Percentiles rank a stretch among this genome's conserved stretches.
phyloP scores from a whole-genome alignment of 176 grass and related monocot genomes.

The Microstegium vimineum region DNA sequence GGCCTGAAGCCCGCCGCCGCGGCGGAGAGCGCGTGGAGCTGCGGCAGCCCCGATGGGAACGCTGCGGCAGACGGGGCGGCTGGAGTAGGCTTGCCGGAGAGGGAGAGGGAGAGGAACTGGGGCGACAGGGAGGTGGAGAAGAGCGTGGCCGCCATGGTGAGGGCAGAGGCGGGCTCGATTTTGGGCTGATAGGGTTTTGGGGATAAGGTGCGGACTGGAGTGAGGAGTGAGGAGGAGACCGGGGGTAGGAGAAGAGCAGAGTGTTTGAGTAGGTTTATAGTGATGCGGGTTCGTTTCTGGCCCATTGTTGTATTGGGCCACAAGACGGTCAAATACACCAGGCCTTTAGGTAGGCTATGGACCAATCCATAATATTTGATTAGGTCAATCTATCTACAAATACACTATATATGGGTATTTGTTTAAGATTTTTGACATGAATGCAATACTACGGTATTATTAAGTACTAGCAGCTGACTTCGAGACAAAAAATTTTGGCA shows the following conservation, averaged over 20 bases:
- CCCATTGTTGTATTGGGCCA: background rate
- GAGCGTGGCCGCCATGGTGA: slow-evolving; percentile 31
- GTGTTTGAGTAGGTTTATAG: background rate
- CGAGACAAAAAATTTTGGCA: too few species aligned
- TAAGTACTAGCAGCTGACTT: too few species aligned
- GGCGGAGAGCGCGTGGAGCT: slow-evolving; percentile 9
- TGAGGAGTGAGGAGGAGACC: background rate
- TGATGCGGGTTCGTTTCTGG: background rate
- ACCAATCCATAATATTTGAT: too few species aligned
- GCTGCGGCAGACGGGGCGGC: background rate
- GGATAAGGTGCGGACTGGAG: slow-evolving; percentile 22
- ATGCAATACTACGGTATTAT: too few species aligned
- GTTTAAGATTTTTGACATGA: too few species aligned
- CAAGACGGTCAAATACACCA: background rate
- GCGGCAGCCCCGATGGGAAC: slow-evolving; percentile 8
- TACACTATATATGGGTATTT: too few species aligned
- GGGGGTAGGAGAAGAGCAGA: background rate
- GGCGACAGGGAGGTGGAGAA: slow-evolving; percentile 31
- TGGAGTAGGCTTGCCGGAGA: slow-evolving; percentile 6
- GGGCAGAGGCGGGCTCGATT: background rate
- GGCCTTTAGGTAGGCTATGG: background rate
- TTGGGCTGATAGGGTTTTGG: slow-evolving; percentile 33
- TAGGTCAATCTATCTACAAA: too few species aligned
- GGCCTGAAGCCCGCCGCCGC: slow-evolving; percentile 9
- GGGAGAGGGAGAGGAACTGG: slow-evolving; percentile 18